phyloP scores from a whole-genome alignment of 73 alveolate genomes.

The Paramecium pentaurelia region DNA sequence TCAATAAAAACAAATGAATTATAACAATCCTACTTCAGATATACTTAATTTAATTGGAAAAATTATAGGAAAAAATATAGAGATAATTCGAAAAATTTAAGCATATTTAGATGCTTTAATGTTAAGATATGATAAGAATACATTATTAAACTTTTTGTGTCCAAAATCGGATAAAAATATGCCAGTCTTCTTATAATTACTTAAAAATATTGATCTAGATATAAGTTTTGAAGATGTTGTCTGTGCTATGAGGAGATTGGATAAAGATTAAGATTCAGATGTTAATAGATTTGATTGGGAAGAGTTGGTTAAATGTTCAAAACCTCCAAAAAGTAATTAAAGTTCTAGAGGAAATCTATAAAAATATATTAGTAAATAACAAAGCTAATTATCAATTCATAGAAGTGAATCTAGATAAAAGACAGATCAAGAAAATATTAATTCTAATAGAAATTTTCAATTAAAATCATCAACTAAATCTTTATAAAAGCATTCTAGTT shows the following conservation, averaged over 20 bases:
- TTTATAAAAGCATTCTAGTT: background rate
- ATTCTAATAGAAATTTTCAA: background rate
- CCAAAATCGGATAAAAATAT: background rate
- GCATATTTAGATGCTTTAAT: constrained; percentile 19
- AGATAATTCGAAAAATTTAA: constrained; percentile 1
- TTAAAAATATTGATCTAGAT: background rate
- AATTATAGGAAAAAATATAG: background rate
- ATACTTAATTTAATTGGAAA: background rate
- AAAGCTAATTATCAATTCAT: background rate
- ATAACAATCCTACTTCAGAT: background rate
- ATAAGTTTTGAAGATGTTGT: constrained; percentile 25
- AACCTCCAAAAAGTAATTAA: background rate
- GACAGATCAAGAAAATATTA: background rate
- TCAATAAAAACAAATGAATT: background rate
- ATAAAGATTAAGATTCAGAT: constrained; percentile 39
- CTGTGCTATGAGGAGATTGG: constrained; percentile 20
- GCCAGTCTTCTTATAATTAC: constrained; percentile 1
- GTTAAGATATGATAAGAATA: background rate
- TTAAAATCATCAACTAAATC: background rate
- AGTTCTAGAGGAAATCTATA: background rate
- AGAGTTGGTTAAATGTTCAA: background rate
- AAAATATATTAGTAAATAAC: background rate
- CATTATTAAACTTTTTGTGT: background rate
- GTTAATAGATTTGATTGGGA: background rate
- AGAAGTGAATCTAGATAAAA: background rate